phyloP scores from a whole-genome alignment of 2,329 filamentous ascomycete genomes.

The Phialophora verrucosa region DNA sequence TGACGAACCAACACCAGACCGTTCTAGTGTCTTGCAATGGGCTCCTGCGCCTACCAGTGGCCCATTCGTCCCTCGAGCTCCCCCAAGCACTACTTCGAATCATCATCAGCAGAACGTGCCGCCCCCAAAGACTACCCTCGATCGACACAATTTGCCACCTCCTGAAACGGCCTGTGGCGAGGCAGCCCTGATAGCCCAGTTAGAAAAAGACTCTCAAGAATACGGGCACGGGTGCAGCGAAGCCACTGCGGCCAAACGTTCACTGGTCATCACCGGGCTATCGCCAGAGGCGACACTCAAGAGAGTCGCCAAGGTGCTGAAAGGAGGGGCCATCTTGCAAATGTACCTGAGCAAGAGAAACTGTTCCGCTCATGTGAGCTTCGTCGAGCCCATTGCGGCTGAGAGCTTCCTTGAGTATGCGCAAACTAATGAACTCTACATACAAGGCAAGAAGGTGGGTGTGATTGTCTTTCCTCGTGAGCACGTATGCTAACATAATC shows the following conservation, averaged over 20 bases:
- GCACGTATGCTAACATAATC: constrained; percentile 10
- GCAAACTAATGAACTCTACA: constrained; percentile 69
- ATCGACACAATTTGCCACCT: no score
- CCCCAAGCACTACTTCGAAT: not conserved
- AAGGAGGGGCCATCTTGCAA: constrained; percentile 73
- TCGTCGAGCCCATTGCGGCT: constrained; percentile 69
- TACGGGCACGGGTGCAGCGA: not conserved
- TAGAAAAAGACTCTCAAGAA: not conserved
- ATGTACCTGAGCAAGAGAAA: constrained; percentile 67
- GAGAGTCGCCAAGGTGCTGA: constrained; percentile 68
- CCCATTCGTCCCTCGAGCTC: constrained; percentile 1
- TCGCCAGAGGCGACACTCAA: constrained; percentile 66
- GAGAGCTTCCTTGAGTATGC: constrained; percentile 68
- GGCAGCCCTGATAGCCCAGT: not conserved
- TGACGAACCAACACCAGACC: not conserved
- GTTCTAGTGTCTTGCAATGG: not conserved
- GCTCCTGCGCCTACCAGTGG: not conserved
- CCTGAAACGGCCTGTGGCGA: not conserved
- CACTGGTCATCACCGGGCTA: constrained; percentile 68
- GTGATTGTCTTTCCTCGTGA: not conserved
- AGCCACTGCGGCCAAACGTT: constrained; percentile 51
- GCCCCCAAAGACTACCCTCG: not conserved
- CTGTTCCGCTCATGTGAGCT: constrained; percentile 69
- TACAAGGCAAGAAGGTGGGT: constrained; percentile 71
- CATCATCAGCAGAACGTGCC: not conserved